These are phyloP conservation scores for Penicillium palitans DNA, from an alignment of 2,329 filamentous ascomycete species.

Conservation along the genomic window DNA sequence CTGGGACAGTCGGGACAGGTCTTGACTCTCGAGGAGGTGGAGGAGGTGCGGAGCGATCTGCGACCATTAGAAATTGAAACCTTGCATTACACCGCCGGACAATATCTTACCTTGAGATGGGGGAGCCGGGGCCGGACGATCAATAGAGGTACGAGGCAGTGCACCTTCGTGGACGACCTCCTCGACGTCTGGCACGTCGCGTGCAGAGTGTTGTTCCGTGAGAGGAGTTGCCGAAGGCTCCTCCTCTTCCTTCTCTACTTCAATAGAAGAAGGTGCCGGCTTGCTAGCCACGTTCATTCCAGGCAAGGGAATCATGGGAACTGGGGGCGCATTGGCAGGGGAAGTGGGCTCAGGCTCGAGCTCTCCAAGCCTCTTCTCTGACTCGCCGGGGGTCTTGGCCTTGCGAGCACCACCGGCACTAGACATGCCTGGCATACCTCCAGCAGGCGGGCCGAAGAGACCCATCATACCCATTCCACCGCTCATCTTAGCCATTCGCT, in stretches of 20 bases:
- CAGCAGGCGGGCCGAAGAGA: constrained; percentile 77
- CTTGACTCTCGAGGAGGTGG: constrained; percentile 45
- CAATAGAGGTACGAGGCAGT: constrained; percentile 38
- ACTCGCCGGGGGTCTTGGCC: constrained; percentile 46
- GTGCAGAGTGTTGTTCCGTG: constrained; percentile 44
- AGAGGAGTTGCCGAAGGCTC: constrained; percentile 45
- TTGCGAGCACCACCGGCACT: constrained; percentile 48
- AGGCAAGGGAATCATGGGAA: constrained; percentile 64
- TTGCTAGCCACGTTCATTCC: constrained; percentile 61
- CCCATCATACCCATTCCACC: constrained; percentile 96
- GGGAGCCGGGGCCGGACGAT: constrained; percentile 46
- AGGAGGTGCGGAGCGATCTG: constrained; percentile 49
- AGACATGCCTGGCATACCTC: constrained; percentile 60
- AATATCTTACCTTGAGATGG: constrained; percentile 53
- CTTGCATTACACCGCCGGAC: background rate
- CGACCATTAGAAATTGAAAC: background rate
- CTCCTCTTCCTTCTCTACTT: constrained; percentile 54
- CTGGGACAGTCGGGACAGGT: constrained; percentile 40
- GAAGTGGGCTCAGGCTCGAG: constrained; percentile 35
- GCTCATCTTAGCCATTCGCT: constrained; percentile 98
- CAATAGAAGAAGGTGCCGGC: constrained; percentile 49
- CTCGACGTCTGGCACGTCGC: constrained; percentile 57
- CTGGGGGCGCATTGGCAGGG: constrained; percentile 43
- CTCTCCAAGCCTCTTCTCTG: constrained; percentile 36
- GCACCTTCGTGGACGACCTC: constrained; percentile 44